These are phyloP conservation scores for Fusarium beomiforme DNA, from an alignment of 2,329 filamentous ascomycete genomes.

Conservation along the genomic window DNA sequence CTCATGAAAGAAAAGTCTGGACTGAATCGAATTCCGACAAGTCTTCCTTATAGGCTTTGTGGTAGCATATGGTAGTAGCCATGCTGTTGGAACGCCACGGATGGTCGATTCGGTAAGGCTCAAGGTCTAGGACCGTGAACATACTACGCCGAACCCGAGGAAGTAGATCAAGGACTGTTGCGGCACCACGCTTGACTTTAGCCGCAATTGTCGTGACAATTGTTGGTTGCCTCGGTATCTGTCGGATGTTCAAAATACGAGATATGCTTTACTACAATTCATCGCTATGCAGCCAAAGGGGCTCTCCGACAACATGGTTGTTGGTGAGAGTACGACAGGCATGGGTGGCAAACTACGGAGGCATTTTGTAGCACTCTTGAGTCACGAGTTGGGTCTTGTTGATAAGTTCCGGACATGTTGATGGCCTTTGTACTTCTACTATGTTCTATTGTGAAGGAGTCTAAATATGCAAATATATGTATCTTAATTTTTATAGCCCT, in stretches of 20 bases:
- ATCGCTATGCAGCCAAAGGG: not conserved
- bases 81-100: not conserved
- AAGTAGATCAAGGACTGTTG: not conserved
- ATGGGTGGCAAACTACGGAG: not conserved
- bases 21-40: not conserved
- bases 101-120: not conserved
- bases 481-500: not conserved
- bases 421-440: not conserved
- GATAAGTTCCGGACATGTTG: not conserved
- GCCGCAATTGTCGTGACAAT: not conserved
- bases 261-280: fast-evolving
- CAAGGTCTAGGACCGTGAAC: too few relatives aligned
- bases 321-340: not conserved
- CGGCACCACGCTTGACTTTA: not conserved
- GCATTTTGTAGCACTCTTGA: not conserved
- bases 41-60: not conserved
- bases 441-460: not conserved
- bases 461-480: not conserved
- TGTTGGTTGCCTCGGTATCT: not conserved
- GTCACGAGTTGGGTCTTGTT: not conserved
- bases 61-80: not conserved
- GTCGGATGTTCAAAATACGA: not conserved
- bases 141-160: not conserved
- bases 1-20: not conserved
- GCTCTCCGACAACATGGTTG: not conserved